Percentiles rank a stretch among this genome's conserved stretches.
phyloP scores from a whole-genome alignment of 1,284 basidiomycete species.

The Cerrena zonata region DNA sequence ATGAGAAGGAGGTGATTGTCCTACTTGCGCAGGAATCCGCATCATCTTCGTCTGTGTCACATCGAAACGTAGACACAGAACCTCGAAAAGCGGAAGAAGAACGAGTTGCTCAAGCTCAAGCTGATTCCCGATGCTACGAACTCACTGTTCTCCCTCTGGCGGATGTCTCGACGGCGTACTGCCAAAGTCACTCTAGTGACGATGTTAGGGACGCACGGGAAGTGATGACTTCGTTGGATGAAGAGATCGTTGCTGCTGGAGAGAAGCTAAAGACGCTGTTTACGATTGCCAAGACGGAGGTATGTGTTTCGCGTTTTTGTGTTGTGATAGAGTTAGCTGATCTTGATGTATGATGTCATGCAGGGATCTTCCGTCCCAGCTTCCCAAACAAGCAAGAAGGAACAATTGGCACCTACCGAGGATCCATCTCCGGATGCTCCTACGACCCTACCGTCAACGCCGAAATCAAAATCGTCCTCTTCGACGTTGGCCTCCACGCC shows the following conservation, averaged over 20 bases:
- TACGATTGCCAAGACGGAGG: slow-evolving; percentile 4
- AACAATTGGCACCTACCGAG: background rate
- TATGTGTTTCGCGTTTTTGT: background rate
- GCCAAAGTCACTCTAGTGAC: slow-evolving; percentile 19
- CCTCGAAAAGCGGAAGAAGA: slow-evolving; percentile 17
- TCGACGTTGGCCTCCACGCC: no score
- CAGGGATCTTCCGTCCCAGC: background rate
- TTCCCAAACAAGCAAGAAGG: no score
- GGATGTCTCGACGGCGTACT: slow-evolving; percentile 55
- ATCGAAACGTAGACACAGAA: slow-evolving; percentile 28
- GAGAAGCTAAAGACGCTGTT: slow-evolving; percentile 5
- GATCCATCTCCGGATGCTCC: no score
- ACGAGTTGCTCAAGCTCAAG: slow-evolving; percentile 27
- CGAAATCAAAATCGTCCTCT: no score
- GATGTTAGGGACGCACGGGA: no score
- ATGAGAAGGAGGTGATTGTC: no score
- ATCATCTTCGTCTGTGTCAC: no score
- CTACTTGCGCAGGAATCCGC: slow-evolving; percentile 20
- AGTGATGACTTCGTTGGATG: slow-evolving; percentile 5
- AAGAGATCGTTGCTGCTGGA: slow-evolving; percentile 3
- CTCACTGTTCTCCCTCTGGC: slow-evolving; percentile 59
- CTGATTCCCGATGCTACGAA: slow-evolving; percentile 57
- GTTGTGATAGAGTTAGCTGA: background rate
- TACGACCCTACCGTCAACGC: no score
- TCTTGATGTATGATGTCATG: background rate